A percentile compares a stretch with the other conserved stretches of the same genome.
phyloP scores from a whole-genome alignment of 2,329 filamentous ascomycete species.

The Botryotinia narcissicola region DNA sequence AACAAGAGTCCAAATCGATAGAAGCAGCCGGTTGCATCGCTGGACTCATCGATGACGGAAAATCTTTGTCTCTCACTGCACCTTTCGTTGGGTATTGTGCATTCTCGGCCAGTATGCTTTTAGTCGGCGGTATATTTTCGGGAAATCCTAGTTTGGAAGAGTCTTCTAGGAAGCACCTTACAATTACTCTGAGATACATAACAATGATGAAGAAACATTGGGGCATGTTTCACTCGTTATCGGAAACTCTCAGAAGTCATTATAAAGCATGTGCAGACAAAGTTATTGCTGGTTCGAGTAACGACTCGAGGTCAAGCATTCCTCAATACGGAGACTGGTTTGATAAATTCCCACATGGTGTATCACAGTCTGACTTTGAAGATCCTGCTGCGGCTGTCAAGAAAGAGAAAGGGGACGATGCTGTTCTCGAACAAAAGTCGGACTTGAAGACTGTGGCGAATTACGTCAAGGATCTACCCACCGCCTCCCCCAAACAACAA shows the following conservation, averaged over 20 bases:
- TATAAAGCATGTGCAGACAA: conserved; percentile 83
- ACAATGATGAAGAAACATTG: conserved; percentile 96
- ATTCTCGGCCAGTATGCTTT: conserved; percentile 90
- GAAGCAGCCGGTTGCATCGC: conserved; percentile 86
- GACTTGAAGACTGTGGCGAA: conserved; percentile 94
- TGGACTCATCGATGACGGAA: conserved; percentile 74
- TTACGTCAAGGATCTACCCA: conserved; percentile 78
- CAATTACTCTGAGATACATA: conserved; percentile 84
- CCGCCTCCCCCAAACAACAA: conserved; percentile 41
- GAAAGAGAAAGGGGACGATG: conserved; percentile 80
- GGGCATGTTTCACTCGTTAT: conserved; percentile 98
- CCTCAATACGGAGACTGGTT: conserved; percentile 99
- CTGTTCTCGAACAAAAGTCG: conserved; percentile 81
- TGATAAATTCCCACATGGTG: conserved; percentile 87
- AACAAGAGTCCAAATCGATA: conserved; percentile 72
- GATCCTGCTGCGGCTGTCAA: conserved; percentile 66
- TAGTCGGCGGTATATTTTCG: conserved; percentile 88
- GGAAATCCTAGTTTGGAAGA: conserved; percentile 74
- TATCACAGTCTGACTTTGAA: conserved; percentile 79
- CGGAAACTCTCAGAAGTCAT: conserved; percentile 85
- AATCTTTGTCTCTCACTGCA: conserved; percentile 77
- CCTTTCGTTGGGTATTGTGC: conserved; percentile 95
- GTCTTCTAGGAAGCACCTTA: conserved; percentile 77
- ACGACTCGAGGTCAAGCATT: conserved; percentile 56
- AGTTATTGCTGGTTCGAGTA: conserved; percentile 50